A percentile compares a stretch with the other conserved stretches of the same genome.
Conservation (phyloP, 805 yeast species). For the Starmera pachycereana region DNA sequence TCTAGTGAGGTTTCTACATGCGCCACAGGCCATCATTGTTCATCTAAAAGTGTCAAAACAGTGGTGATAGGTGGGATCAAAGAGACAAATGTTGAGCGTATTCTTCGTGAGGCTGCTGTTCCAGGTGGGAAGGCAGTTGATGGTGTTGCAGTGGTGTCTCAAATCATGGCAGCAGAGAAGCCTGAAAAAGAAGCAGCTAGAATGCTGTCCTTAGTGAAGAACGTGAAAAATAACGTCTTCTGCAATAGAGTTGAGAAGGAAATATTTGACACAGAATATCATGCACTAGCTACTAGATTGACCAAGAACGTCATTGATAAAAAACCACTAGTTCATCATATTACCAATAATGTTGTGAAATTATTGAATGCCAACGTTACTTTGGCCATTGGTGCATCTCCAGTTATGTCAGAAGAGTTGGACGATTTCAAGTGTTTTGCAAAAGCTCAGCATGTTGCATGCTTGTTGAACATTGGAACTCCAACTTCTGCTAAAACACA, state of each 20-base stretch:
- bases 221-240: conserved; percentile 14
- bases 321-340: conserved; percentile 71
- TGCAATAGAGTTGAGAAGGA: conserved; percentile 9
- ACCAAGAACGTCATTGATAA: conserved; percentile 15
- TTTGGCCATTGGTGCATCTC: conserved; percentile 76
- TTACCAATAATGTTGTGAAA: conserved; percentile 83
- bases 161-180: conserved; percentile 56
- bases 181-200: conserved; percentile 32
- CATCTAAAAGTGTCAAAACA: conserved; percentile 29
- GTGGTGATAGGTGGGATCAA: conserved; percentile 80
- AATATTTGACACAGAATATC: no score
- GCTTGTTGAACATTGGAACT: conserved; percentile 73
- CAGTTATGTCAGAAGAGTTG: conserved; percentile 73
- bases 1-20: no score
- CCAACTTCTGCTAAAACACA: conserved; percentile 34
- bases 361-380: conserved; percentile 83
- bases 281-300: conserved; percentile 1
- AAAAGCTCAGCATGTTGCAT: conserved; percentile 36
- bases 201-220: no score
- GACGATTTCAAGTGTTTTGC: conserved; percentile 65
- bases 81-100: conserved; percentile 47
- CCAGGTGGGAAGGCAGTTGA: conserved; percentile 38
- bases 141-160: conserved; percentile 88
- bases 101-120: conserved; percentile 37
- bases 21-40: no score